These are phyloP conservation scores for Ambrosiella cleistominuta DNA, from an alignment of 2,329 filamentous ascomycete genomes.

Conservation along the genomic window DNA sequence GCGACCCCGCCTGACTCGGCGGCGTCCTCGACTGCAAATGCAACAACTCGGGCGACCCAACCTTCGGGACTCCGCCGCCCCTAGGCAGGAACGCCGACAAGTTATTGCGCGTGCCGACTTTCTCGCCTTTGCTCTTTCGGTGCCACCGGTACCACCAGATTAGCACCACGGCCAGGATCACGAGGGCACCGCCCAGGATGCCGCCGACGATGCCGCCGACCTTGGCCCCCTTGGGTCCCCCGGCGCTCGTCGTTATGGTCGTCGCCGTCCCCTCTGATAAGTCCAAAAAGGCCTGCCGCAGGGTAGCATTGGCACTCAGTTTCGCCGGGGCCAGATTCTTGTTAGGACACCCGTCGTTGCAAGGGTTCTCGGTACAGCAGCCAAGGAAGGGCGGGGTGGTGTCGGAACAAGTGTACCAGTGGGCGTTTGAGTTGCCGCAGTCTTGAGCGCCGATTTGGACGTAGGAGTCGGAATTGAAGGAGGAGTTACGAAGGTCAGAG, in stretches of 20 bases:
- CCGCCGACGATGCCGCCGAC: conserved; percentile 15
- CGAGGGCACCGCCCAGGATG: conserved; percentile 6
- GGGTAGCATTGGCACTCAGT: conserved; percentile 15
- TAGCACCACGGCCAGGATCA: not conserved
- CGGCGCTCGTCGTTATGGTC: too few relatives aligned
- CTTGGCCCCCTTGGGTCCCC: conserved; percentile 9
- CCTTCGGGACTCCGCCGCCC: not conserved
- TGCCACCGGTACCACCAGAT: not conserved
- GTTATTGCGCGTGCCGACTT: not conserved
- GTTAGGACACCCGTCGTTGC: conserved; percentile 17
- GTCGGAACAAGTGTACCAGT: conserved; percentile 22
- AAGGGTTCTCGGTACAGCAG: conserved; percentile 23
- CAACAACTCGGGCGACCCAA: not conserved
- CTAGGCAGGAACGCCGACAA: not conserved
- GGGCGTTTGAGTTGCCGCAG: conserved; percentile 16
- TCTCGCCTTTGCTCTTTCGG: not conserved
- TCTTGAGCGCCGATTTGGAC: conserved; percentile 18
- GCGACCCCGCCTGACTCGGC: not conserved
- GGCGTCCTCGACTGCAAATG: not conserved
- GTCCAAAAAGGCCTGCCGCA: conserved; percentile 13
- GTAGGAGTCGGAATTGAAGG: conserved; percentile 18
- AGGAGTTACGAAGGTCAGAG: conserved; percentile 16
- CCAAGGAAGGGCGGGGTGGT: conserved; percentile 22
- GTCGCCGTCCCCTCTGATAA: not conserved
- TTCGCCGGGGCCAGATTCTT: conserved; percentile 16